A percentile compares a stretch with the other conserved stretches of the same genome.
phyloP scores from a whole-genome alignment of 441 rosid genomes.

The Erodium moschatum region DNA sequence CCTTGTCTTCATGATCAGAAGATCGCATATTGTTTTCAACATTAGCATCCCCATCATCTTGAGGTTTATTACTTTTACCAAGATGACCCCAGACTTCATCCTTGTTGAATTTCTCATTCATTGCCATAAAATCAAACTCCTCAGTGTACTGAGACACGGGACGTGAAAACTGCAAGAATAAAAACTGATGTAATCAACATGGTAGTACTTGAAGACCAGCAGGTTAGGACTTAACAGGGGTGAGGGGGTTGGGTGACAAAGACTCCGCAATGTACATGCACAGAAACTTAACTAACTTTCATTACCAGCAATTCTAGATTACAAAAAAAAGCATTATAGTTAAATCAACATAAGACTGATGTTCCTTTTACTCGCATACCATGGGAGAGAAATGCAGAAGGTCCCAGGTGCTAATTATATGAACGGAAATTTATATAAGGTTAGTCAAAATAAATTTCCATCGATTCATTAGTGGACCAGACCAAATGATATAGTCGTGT shows the following conservation, averaged over 20 bases:
- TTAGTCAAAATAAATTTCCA: not conserved
- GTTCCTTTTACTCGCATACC: too few species aligned
- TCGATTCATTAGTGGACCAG: not conserved
- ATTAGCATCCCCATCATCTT: slow-evolving; percentile 19
- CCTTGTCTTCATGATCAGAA: slow-evolving; percentile 1
- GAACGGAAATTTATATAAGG: not conserved
- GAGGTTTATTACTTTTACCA: slow-evolving; percentile 17
- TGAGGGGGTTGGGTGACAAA: too few species aligned
- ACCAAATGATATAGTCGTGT: not conserved
- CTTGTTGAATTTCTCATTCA: slow-evolving; percentile 29
- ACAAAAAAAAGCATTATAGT: too few species aligned
- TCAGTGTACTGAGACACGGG: slow-evolving; percentile 19
- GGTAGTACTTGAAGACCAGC: not conserved
- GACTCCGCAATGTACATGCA: too few species aligned
- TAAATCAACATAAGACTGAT: too few species aligned
- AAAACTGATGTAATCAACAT: not conserved
- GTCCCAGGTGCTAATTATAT: not conserved
- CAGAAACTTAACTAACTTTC: too few species aligned
- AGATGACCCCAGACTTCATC: slow-evolving; percentile 28
- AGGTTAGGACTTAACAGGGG: too few species aligned
- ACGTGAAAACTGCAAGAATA: slow-evolving; percentile 16
- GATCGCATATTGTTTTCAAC: slow-evolving; percentile 15
- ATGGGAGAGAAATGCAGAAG: too few species aligned
- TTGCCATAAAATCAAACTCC: slow-evolving; percentile 30
- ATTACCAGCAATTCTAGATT: too few species aligned